phyloP scores from a whole-genome alignment of 1,284 basidiomycete genomes.

The Schizophyllum amplum region DNA sequence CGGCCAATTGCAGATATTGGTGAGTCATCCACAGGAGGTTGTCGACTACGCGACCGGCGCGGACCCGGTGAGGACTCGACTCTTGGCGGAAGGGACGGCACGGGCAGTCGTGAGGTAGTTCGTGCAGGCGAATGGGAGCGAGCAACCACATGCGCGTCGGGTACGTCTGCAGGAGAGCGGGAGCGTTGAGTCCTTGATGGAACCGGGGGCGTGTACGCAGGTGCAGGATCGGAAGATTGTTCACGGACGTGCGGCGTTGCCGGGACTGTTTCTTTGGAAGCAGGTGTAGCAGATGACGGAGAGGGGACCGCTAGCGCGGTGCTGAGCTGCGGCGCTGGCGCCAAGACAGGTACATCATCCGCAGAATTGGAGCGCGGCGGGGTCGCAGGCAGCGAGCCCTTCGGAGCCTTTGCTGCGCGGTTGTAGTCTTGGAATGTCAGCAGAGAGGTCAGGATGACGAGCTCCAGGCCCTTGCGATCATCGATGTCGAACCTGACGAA shows the following conservation, averaged over 20 bases:
- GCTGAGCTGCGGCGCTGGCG: slow-evolving; percentile 1
- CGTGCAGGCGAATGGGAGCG: neutral
- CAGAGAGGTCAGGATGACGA: slow-evolving; percentile 67
- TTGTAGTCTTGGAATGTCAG: slow-evolving; percentile 66
- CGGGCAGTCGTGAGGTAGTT: neutral
- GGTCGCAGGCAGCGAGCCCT: slow-evolving; percentile 13
- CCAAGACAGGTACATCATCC: neutral
- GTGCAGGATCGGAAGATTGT: neutral
- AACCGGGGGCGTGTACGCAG: slow-evolving; percentile 24
- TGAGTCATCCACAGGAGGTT: neutral
- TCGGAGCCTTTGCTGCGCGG: slow-evolving; percentile 19
- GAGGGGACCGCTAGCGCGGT: neutral
- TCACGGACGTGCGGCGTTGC: slow-evolving; percentile 11
- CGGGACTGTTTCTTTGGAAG: neutral
- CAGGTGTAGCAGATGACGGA: neutral
- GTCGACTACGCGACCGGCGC: neutral
- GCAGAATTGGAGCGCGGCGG: neutral
- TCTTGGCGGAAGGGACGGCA: neutral
- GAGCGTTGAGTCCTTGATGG: slow-evolving; percentile 59
- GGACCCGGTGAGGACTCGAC: neutral
- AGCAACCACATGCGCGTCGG: neutral
- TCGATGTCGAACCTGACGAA: slow-evolving; percentile 69
- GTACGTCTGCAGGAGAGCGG: neutral
- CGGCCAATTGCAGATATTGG: neutral
- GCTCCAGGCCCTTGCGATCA: slow-evolving; percentile 78